phyloP scores from a whole-genome alignment of 257 asterid genomes.

The Coffea canephora region DNA sequence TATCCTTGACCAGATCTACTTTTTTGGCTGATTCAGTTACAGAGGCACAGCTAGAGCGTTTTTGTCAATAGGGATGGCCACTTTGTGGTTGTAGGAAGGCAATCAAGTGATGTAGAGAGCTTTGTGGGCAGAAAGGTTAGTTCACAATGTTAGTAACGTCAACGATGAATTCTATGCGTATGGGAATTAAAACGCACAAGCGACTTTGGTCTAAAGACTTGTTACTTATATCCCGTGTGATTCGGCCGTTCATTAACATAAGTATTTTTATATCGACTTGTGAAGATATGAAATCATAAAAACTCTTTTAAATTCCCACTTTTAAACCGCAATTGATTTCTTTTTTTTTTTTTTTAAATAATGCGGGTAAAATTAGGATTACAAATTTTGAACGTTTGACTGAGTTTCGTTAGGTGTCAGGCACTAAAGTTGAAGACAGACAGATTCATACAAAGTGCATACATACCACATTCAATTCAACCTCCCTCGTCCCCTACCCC shows the following conservation, averaged over 20 bases:
- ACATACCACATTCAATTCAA: neutral
- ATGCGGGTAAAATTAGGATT: neutral
- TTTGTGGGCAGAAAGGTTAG: neutral
- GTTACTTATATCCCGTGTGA: neutral
- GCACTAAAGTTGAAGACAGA: neutral
- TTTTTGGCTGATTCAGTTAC: neutral
- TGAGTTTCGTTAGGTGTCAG: conserved; percentile 6
- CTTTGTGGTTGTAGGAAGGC: neutral
- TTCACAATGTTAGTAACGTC: neutral
- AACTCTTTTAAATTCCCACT: neutral
- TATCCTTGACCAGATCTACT: neutral
- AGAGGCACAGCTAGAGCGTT: neutral
- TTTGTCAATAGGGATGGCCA: neutral
- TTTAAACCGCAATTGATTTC: neutral
- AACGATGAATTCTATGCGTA: neutral
- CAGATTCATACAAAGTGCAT: neutral
- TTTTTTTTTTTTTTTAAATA: neutral
- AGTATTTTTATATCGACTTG: neutral
- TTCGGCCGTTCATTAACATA: neutral
- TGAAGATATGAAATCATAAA: neutral
- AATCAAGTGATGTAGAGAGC: neutral
- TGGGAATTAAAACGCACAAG: too few relatives aligned
- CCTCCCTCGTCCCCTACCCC: neutral
- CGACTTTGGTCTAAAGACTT: too few relatives aligned
- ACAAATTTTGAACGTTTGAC: neutral